Evolutionary conservation across 306 rosid species (phyloP), one percentile per base, ranked within the genome.

Genomic region (Castanea sativa): DNA sequence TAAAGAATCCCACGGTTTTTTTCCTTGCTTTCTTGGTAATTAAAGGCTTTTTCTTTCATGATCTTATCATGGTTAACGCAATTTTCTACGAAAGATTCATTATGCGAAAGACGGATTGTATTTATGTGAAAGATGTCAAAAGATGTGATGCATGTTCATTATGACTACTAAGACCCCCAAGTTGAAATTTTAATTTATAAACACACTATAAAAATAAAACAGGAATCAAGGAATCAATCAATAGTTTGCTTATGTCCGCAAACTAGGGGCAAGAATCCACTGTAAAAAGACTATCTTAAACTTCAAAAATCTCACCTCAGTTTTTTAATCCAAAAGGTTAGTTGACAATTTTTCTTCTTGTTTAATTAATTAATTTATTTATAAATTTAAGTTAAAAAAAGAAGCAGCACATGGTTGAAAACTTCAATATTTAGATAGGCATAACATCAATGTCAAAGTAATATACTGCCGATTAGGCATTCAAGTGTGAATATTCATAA

Each of bases 381-480:
- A 41, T 8, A 41, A 41, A 8, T 41, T 41, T 8, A 41, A 8
- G 45, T 41, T 41, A 41, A 41, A 41, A 41, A 29, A 5, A 63
- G 38, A 63, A 29, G 19, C 10, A 3, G 19, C n/a, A n/a, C 20
- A 63, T 15, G 19, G 43, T 30, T 33, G 27, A 19, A 67, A 67
- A 63, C 32, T 30, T 33, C 4, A 33, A 18, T 19, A 2, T 18
- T 23, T 19, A 16, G 49, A 21, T 33, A 18, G 71, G 33, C 25
- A 67, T 7, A 59, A 52, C 51, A 41, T 76, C 61, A 30, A 29
- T 49, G 18, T 9, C 79, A 64, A 30, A 29, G 25, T 5, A 16
- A 55, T 59, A 7, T 59, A 60, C 57, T 30, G 80, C 71, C 51
- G 29, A 56, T 55, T 35, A 72, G 38, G 73, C 65, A 73, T 73